These are phyloP conservation scores for Ascochyta pisi DNA, from an alignment of 2,329 filamentous ascomycete genomes.

Conservation along the genomic window DNA sequence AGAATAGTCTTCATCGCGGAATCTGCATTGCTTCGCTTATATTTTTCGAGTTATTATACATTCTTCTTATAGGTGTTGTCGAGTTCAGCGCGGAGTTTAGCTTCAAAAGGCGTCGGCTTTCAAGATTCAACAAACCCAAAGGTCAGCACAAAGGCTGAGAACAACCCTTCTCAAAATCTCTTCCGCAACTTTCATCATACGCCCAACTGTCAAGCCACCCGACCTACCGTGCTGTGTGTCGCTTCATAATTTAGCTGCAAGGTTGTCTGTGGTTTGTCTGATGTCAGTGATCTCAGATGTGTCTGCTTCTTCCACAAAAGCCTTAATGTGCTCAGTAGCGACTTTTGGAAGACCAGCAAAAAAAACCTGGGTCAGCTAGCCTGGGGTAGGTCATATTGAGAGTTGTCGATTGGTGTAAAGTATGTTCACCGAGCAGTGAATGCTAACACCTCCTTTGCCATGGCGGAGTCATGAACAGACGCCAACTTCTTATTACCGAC, in stretches of 20 bases:
- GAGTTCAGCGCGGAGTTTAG: not conserved
- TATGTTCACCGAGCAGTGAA: slow-evolving; percentile 1
- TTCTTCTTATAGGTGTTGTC: slow-evolving; percentile 1
- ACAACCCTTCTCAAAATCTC: not conserved
- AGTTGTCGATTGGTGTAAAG: no score
- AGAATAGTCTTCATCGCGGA: slow-evolving; percentile 9
- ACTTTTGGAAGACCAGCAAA: slow-evolving; percentile 11
- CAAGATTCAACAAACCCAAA: slow-evolving; percentile 5
- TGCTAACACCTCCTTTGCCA: slow-evolving; percentile 2
- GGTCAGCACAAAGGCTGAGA: not conserved
- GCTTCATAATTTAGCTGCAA: slow-evolving; percentile 9
- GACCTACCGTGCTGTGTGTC: slow-evolving; percentile 7
- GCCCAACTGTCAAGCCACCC: not conserved
- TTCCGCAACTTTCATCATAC: not conserved
- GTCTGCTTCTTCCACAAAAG: not conserved
- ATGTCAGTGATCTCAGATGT: not conserved
- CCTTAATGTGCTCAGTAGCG: not conserved
- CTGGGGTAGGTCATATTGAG: not conserved
- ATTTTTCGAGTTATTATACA: slow-evolving; percentile 1
- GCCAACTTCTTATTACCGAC: slow-evolving; percentile 9
- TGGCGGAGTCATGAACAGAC: slow-evolving; percentile 8
- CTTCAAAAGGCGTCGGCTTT: slow-evolving; percentile 4
- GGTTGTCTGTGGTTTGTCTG: slow-evolving; percentile 3
- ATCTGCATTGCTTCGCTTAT: slow-evolving; percentile 2
- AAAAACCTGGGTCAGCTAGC: slow-evolving; percentile 1